Evolutionary conservation across 2,329 filamentous ascomycete species (phyloP), one percentile per base, ranked within the genome.

Genomic region (Curvularia sp.): DNA sequence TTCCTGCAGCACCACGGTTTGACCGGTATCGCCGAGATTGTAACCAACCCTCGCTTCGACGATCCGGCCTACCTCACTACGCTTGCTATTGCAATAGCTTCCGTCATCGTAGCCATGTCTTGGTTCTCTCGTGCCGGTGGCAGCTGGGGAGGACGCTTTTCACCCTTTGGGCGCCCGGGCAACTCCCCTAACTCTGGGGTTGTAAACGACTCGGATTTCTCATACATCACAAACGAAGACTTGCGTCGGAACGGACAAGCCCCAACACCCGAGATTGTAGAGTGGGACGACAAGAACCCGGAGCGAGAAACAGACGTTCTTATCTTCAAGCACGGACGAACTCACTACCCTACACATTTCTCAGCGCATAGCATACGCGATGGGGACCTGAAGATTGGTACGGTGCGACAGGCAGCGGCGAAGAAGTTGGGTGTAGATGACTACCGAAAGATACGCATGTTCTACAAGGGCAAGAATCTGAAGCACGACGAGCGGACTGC

Each of bases 171-270:
- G 13, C 80, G 81, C 47, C 76, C 75, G 20, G 65, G 69, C 70
- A 75, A 58, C 60, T 75, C 63, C 60, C 75, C 67, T 22, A 71
- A 67, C 52, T 67, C 73, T 15, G 74, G 87, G 31, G 83, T 87
- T 64, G 88, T 93, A 59, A 90, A 86, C 67, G 89, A 92, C 66
- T 86, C 89, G 33, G 90, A 93, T 79, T 94, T 88, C 76, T 89
- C 87, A 73, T 93, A 94, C 80, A 93, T 93, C 72, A 92, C 90
- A n/a, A 88, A 88, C 28, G 86, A 91, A 69, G 90, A 93, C 69
- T 76, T 93, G 39, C 64, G 67, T 82, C 64, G 76, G 72, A 75
- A 75, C 41, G 70, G 74, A 69, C 67, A 77, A n/a, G 82, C 83
- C 61, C 74, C 78, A 22, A 60, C 55, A 8, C 78, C 74, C 4